Evolutionary conservation across 345 rosid species (phyloP), one percentile per base, ranked within the genome.

Genomic region (Salix dunnii): DNA sequence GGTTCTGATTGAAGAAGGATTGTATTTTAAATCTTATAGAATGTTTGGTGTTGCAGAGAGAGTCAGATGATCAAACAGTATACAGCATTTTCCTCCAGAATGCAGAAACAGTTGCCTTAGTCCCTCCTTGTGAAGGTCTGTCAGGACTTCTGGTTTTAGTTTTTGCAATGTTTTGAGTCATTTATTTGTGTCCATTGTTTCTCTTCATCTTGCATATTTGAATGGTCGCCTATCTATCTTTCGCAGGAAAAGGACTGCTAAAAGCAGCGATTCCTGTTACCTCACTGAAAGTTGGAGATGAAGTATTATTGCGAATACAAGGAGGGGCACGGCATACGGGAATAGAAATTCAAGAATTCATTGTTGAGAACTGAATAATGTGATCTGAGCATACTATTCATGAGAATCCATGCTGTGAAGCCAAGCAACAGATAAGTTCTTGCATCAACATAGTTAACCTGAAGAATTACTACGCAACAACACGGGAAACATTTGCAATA

Each of bases 321-420:
- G 97, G 98, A 38, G 94, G 88, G 0, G 97, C 94, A 17, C 94
- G 95, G 8, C 98, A 94, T 68, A 94, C 97, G 0, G 97, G 98
- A 55, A 89, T 94, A 36, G 94, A 92, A 82, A 90, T 94, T 74
- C 85, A 88, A 67, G 98, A 92, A 80, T 92, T 94, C 83, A 87
- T 94, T 6, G 89, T 92, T 1, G 97, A 92, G 85, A 88, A 85
- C 27, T 94, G 87, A 94, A 75, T 21, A 3, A 46, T 46, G 49
- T 46, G 49, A 13, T 46, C 4, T 14, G 17, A 46, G 13, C 18
- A 46, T 46, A 3, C 17, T 4, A 46, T 14, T 11, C 49, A 43
- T 43, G 49, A 43, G 49, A 43, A 43, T 13, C 14, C 17, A 14
- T 43, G 3, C 5, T 0, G 18, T 43, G 49, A 43, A 14, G 49